phyloP scores from a whole-genome alignment of 2,329 filamentous ascomycete species.

The Fonsecaea multimorphosa region DNA sequence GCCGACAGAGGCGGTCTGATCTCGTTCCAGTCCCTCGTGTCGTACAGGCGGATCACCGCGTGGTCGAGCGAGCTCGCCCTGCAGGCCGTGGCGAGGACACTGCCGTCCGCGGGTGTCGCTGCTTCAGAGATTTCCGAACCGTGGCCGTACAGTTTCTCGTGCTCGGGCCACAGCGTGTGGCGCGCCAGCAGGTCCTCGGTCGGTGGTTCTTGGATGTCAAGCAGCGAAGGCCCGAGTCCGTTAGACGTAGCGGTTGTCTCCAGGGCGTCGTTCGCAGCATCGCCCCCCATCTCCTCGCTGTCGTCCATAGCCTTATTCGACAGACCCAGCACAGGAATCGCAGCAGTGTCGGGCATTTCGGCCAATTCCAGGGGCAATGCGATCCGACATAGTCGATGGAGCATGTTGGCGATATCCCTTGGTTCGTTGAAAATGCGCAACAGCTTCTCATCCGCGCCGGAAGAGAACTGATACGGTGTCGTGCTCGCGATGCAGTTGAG shows the following conservation, averaged over 20 bases:
- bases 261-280: conserved; percentile 45
- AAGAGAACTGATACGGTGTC: conserved; percentile 78
- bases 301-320: conserved; percentile 90
- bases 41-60: conserved; percentile 89
- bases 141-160: conserved; percentile 96
- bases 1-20: conserved; percentile 80
- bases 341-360: conserved; percentile 80
- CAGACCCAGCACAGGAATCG: conserved; percentile 91
- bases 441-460: conserved; percentile 97
- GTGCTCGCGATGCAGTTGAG: conserved; percentile 89
- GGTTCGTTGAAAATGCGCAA: conserved; percentile 93
- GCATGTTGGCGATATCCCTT: conserved; percentile 76
- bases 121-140: conserved; percentile 95
- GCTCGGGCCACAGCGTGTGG: conserved; percentile 93
- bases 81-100: conserved; percentile 86
- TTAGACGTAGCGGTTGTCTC: conserved; percentile 54
- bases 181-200: conserved; percentile 88
- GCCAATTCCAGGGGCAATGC: conserved; percentile 44
- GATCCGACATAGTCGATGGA: conserved; percentile 71
- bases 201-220: conserved; percentile 75
- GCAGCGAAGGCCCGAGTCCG: conserved; percentile 56
- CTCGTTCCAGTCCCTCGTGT: conserved; percentile 86
- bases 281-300: conserved; percentile 46
- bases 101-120: conserved; percentile 74
- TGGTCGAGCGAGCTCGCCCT: conserved; percentile 92